Base-by-base conservation (phyloP, 495 filamentous ascomycete species). In the Annulohypoxylon stygium region DNA sequence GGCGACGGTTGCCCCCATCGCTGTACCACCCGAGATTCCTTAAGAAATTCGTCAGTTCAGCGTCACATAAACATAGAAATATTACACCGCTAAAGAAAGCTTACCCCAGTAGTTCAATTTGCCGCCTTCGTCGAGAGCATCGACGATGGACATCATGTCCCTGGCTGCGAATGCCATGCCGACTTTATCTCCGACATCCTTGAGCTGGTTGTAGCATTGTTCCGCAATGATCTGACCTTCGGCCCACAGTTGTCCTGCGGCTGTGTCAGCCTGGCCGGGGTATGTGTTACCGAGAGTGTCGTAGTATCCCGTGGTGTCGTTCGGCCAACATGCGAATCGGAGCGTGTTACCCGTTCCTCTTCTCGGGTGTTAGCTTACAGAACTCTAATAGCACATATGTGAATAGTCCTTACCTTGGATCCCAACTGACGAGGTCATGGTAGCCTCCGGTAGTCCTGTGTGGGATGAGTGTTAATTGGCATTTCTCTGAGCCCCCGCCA, bases 51-150 rank as follows among this genome's bases (percentile, higher is more conserved):
- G 69, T 76, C 20, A 57, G 48, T 58, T 16, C 9, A n/a, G 34
- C 11, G 11, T 34, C 9, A 41, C 33, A 30, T 37, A 33, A 34
- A 30, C 30, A 2, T 30, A 2, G 3, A 2, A 7, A 25, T 23
- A 8, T 20, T 1, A 36, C 30, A 39, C 0, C 7, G 2, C 14
- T 14, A 20, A 4, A 50, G 0, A 30, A 26, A 6, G 63, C 79
- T 79, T 36, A 83, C 85, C 84, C 83, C 82, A 86, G 64, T 81
- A 86, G 59, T 81, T 71, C 23, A 87, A 64, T 65, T 84, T 18
- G 4, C 85, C 84, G 54, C 85, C 81, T 43, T 85, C 78, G 63
- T 71, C 78, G 2, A 85, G 59, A 3, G 83, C 79, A 59, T 85
- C 81, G 25, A 83, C 83, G 41, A 84, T 78, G 16, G 74, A 65